Conservation (phyloP, 192 early-diverging fungal genomes). For the Coemansia sp. region DNA sequence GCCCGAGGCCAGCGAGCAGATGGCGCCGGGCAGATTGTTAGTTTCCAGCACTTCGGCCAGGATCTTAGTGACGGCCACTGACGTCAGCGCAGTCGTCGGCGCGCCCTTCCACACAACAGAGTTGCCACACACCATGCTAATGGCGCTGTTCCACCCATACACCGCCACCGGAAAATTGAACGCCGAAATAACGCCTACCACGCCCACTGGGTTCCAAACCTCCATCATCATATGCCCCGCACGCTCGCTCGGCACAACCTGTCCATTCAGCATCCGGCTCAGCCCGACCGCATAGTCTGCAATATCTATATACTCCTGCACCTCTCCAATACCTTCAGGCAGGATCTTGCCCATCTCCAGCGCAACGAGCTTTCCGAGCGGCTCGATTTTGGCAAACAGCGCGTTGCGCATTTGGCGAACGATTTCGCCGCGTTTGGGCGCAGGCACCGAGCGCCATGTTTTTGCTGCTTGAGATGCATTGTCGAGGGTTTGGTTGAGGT, state of each 20-base stretch:
- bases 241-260: constrained; percentile 82
- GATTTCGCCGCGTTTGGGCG: constrained; percentile 85
- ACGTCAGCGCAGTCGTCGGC: constrained; percentile 71
- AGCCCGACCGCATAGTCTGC: constrained; percentile 89
- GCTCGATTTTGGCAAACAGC: constrained; percentile 68
- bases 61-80: constrained; percentile 88
- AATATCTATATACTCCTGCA: constrained; percentile 97
- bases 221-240: constrained; percentile 96
- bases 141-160: constrained; percentile 92
- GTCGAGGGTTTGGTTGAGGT: constrained; percentile 63
- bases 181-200: constrained; percentile 89
- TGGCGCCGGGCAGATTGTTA: constrained; percentile 75
- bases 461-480: constrained; percentile 62
- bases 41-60: constrained; percentile 75
- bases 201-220: constrained; percentile 91
- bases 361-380: constrained; percentile 81
- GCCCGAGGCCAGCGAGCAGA: constrained; percentile 82
- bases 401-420: constrained; percentile 86
- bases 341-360: constrained; percentile 96
- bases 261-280: constrained; percentile 73
- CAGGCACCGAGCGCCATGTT: constrained; percentile 69
- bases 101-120: constrained; percentile 88
- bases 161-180: constrained; percentile 94
- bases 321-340: constrained; percentile 89
- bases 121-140: constrained; percentile 88